Evolutionary conservation across 73 alveolate genomes (phyloP).

Genomic region (Paramecium primaurelia): DNA sequence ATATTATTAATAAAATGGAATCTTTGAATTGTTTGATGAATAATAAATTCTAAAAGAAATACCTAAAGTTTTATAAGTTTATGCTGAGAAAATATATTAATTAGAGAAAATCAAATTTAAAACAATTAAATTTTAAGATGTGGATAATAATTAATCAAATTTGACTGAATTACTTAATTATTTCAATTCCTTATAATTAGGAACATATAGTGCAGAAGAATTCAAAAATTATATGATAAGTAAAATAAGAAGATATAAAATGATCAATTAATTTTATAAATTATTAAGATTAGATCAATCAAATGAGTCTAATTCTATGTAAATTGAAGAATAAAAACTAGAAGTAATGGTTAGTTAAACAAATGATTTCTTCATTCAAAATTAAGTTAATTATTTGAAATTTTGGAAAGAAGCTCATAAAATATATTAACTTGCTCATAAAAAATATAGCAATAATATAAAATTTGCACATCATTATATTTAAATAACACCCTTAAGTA

Average conservation of each 20-base stretch:
- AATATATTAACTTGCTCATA: slow-evolving; percentile 16
- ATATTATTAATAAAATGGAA: neutral
- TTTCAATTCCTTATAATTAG: neutral
- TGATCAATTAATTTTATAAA: neutral
- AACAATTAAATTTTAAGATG: neutral
- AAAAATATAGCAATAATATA: neutral
- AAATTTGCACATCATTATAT: neutral
- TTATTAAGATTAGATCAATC: neutral
- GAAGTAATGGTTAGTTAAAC: neutral
- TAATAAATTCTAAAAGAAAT: neutral
- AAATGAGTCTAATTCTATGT: neutral
- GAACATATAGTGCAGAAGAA: neutral
- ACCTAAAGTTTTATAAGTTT: neutral
- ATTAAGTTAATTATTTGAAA: neutral
- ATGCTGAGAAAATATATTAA: neutral
- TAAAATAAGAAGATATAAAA: neutral
- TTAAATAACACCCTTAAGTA: neutral
- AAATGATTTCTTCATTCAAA: neutral
- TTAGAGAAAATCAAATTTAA: neutral
- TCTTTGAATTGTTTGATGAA: slow-evolving; percentile 4
- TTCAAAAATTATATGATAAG: neutral
- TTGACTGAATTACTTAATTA: neutral
- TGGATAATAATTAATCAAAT: neutral
- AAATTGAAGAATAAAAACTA: neutral
- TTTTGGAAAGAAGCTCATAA: slow-evolving; percentile 24